phyloP scores from a whole-genome alignment of 352 stramenopile species.

The Globisporangium abappressorium region DNA sequence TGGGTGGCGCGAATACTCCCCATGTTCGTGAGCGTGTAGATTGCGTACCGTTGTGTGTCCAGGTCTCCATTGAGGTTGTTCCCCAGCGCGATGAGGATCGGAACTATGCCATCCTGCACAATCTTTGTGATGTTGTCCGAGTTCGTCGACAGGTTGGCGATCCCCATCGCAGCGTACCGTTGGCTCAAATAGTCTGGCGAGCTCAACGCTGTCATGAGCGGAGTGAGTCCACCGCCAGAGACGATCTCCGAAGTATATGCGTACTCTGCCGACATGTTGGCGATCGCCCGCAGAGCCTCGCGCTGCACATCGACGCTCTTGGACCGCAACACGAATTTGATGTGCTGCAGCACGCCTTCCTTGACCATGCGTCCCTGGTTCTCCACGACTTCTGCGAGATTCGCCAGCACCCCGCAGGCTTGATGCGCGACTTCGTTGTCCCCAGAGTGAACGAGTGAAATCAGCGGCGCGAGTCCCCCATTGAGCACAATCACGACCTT shows the following conservation, averaged over 20 bases:
- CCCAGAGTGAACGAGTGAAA: conserved; percentile 86
- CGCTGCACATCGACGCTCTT: conserved; percentile 93
- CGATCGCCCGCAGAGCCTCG: conserved; percentile 92
- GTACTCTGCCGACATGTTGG: conserved; percentile 95
- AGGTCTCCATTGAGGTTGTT: conserved; percentile 86
- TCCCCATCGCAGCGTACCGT: conserved; percentile 93
- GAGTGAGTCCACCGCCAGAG: conserved; percentile 84
- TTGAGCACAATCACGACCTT: conserved; percentile 91
- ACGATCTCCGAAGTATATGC: conserved; percentile 92
- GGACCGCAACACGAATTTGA: conserved; percentile 93
- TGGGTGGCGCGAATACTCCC: conserved; percentile 85
- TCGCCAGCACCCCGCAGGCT: conserved; percentile 88
- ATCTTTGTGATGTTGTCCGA: conserved; percentile 89
- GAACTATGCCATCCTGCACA: conserved; percentile 87
- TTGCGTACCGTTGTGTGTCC: conserved; percentile 91
- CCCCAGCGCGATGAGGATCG: conserved; percentile 84
- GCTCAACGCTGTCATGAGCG: conserved; percentile 87
- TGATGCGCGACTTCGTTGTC: conserved; percentile 92
- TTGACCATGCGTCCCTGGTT: conserved; percentile 96
- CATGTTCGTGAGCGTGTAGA: conserved; percentile 94
- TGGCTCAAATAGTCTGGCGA: conserved; percentile 92
- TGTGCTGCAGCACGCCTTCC: conserved; percentile 92
- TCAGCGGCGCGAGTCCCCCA: conserved; percentile 78
- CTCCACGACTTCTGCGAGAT: conserved; percentile 92
- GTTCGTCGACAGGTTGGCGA: conserved; percentile 95